These are phyloP conservation scores for Diutina sp. DNA, from an alignment of 1,139 yeast genomes.

Conservation along the genomic window DNA sequence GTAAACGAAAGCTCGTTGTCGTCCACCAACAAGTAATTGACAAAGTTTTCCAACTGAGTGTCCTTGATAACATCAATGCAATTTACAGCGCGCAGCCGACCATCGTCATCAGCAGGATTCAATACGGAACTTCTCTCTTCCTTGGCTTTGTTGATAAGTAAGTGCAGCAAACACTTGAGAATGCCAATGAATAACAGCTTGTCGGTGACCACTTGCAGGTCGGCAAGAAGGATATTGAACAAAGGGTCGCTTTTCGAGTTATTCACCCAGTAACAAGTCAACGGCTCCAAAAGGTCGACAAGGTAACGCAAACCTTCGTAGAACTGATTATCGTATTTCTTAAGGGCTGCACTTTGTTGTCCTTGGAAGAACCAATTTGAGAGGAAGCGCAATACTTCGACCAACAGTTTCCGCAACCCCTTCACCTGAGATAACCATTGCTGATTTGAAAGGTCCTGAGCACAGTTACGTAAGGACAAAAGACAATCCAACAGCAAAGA, in stretches of 20 bases:
- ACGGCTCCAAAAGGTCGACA: constrained; percentile 73
- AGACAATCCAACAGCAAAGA: constrained; percentile 45
- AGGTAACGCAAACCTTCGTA: constrained; percentile 57
- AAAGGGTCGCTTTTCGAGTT: constrained; percentile 51
- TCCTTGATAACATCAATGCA: constrained; percentile 28
- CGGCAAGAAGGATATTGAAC: constrained; percentile 35
- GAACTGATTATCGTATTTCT: constrained; percentile 24
- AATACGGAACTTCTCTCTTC: constrained; percentile 6
- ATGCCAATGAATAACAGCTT: constrained; percentile 35
- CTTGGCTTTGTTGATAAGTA: constrained; percentile 16
- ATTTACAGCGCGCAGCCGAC: constrained; percentile 16
- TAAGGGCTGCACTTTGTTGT: constrained; percentile 10
- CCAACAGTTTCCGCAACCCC: constrained; percentile 31
- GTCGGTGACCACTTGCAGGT: constrained; percentile 38
- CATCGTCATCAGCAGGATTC: constrained; percentile 10
- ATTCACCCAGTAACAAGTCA: constrained; percentile 73
- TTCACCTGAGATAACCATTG: constrained; percentile 55
- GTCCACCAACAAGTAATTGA: constrained; percentile 19
- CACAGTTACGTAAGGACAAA: constrained; percentile 63
- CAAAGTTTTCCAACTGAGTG: constrained; percentile 18
- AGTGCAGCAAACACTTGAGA: constrained; percentile 31
- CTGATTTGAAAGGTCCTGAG: constrained; percentile 76
- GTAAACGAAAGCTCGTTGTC: constrained; percentile 24
- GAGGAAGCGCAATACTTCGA: constrained; percentile 37
- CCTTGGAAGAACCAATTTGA: constrained; percentile 23